Evolutionary conservation across 176 grass and related monocot genomes (phyloP).

Genomic region (sorghum (Sorghum bicolor)): DNA sequence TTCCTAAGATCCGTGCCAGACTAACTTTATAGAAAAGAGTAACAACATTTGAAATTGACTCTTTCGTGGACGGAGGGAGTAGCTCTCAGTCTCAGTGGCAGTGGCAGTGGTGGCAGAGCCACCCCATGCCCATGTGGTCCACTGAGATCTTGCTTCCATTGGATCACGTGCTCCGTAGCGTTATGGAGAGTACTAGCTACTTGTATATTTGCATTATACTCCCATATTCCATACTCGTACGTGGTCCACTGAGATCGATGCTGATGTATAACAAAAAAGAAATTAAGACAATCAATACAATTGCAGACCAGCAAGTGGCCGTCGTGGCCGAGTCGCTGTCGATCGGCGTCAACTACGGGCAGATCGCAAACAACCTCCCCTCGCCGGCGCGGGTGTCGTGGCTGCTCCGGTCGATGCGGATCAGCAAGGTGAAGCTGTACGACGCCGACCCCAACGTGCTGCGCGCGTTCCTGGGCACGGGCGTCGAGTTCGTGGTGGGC

Average conservation of each 20-base stretch:
- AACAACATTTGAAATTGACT: no score
- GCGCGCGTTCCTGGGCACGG: conserved; percentile 53
- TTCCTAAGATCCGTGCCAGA: no score
- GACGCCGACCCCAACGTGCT: conserved; percentile 64
- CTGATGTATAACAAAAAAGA: no score
- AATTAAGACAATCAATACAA: neutral
- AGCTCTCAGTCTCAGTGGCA: neutral
- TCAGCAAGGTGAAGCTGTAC: conserved; percentile 76
- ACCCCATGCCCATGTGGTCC: conserved; percentile 33
- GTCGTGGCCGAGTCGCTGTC: conserved; percentile 21
- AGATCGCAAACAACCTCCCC: conserved; percentile 66
- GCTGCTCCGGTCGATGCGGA: conserved; percentile 55
- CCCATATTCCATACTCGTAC: neutral
- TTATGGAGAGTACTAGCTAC: neutral
- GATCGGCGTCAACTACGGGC: conserved; percentile 79
- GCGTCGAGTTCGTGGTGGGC: conserved; percentile 66
- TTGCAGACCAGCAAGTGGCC: neutral
- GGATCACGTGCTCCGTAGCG: conserved; percentile 4
- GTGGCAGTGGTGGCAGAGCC: neutral
- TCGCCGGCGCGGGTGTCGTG: conserved; percentile 46
- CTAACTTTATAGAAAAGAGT: no score
- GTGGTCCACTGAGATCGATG: no score
- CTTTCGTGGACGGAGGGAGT: no score
- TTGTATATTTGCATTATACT: neutral
- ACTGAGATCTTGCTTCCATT: conserved; percentile 32